Conservation (phyloP, 176 grass and related monocot species). For the Chloris gayana region DNA sequence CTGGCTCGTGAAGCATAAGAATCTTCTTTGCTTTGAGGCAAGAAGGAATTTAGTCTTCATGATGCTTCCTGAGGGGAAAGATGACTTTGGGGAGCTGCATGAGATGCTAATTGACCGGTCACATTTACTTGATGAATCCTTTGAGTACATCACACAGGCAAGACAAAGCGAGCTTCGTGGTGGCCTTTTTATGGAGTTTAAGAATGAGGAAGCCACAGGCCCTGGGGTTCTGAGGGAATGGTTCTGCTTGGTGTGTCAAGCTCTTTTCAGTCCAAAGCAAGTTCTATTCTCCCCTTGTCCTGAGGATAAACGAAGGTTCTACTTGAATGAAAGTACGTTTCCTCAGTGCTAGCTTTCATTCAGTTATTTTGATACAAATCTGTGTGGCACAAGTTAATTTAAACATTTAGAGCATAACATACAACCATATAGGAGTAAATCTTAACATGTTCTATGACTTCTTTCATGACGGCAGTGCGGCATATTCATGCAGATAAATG, state of each 20-base stretch:
- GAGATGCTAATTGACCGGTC: constrained; percentile 96
- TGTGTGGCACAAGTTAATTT: not conserved
- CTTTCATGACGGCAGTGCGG: not conserved
- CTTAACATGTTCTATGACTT: constrained; percentile 8
- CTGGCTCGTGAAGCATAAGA: constrained; percentile 88
- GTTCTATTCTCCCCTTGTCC: constrained; percentile 86
- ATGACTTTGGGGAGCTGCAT: constrained; percentile 85
- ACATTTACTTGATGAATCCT: constrained; percentile 79
- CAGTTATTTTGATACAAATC: not conserved
- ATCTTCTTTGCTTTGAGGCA: constrained; percentile 74
- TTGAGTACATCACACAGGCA: constrained; percentile 75
- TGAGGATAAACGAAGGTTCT: constrained; percentile 84
- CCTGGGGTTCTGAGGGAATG: constrained; percentile 98
- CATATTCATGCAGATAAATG: not conserved
- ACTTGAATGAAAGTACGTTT: constrained; percentile 90
- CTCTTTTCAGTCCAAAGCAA: constrained; percentile 88
- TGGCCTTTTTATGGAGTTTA: constrained; percentile 98
- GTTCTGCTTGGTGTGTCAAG: constrained; percentile 89
- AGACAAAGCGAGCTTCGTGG: constrained; percentile 59
- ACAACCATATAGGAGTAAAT: constrained; percentile 5
- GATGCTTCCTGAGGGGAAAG: constrained; percentile 87
- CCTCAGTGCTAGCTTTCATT: constrained; percentile 9
- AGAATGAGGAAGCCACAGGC: constrained; percentile 98
- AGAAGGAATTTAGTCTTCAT: constrained; percentile 91
- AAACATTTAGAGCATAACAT: constrained; percentile 1